Evolutionary conservation across 225 moss, liverwort and hornwort species (phyloP).

Genomic region (Antitrichia curtipendula): DNA sequence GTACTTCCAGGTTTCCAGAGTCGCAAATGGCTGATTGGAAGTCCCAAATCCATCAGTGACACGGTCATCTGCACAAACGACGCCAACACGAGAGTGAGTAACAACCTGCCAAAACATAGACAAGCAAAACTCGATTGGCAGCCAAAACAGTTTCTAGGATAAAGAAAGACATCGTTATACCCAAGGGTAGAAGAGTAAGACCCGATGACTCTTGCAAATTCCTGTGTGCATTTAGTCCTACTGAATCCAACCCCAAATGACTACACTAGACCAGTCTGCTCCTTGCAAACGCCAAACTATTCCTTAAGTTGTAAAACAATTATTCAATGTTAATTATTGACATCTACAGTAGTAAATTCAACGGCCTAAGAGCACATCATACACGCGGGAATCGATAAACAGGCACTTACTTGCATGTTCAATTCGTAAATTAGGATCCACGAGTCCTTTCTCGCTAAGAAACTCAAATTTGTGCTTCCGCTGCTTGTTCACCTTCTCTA

Average conservation of each 20-base stretch:
- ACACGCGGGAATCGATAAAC: not conserved
- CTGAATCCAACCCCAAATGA: not conserved
- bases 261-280: not conserved
- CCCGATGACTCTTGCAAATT: not conserved
- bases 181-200: not conserved
- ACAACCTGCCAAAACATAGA: not conserved
- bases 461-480: conserved; percentile 62
- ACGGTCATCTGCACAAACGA: conserved; percentile 43
- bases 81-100: not conserved
- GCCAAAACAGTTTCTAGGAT: not conserved
- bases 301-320: not conserved
- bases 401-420: conserved; percentile 30
- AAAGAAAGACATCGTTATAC: not conserved
- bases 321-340: not conserved
- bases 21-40: conserved; percentile 77
- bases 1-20: conserved; percentile 80
- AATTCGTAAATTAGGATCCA: conserved; percentile 50
- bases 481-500: conserved; percentile 89
- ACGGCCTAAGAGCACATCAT: not conserved
- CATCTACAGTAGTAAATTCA: not conserved
- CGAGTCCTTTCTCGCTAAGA: conserved; percentile 56
- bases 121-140: not conserved
- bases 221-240: not conserved
- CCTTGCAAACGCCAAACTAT: not conserved
- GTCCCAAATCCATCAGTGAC: conserved; percentile 87